phyloP scores from a whole-genome alignment of 192 early-diverging fungal species.

The Coemansia sp. region DNA sequence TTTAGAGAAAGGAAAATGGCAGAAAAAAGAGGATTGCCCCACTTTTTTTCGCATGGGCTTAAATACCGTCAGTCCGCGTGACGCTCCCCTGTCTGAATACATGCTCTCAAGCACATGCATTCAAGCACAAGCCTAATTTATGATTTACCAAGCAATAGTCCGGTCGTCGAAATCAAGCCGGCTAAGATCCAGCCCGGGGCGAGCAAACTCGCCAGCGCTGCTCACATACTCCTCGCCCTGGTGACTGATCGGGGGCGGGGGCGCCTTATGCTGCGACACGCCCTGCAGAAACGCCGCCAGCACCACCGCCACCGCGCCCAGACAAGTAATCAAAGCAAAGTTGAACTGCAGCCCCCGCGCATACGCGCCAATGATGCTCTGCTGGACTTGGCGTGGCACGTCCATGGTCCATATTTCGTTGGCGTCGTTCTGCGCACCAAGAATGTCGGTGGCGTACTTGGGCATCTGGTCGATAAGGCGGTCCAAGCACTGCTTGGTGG shows the following conservation, averaged over 20 bases:
- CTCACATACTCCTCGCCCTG: slow-evolving; percentile 4
- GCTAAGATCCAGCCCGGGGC: slow-evolving; percentile 36
- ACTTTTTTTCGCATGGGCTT: no score
- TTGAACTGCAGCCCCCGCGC: slow-evolving; percentile 47
- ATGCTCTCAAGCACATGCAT: no score
- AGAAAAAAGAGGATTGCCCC: no score
- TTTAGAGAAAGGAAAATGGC: no score
- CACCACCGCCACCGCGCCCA: slow-evolving; percentile 27
- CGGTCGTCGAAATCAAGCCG: slow-evolving; percentile 21
- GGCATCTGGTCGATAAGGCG: slow-evolving; percentile 28
- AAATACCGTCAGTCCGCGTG: no score
- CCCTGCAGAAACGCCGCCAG: slow-evolving; percentile 43
- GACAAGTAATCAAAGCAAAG: slow-evolving; percentile 43
- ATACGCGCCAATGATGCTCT: slow-evolving; percentile 44
- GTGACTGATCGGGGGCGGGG: slow-evolving; percentile 17
- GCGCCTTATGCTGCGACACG: slow-evolving; percentile 41
- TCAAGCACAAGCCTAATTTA: no score
- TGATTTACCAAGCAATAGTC: slow-evolving; percentile 12
- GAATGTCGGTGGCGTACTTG: slow-evolving; percentile 33
- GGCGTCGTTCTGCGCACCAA: slow-evolving; percentile 44
- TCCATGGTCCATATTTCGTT: slow-evolving; percentile 47
- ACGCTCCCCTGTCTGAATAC: no score
- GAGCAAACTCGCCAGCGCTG: slow-evolving; percentile 18
- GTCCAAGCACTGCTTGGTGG: slow-evolving; percentile 32
- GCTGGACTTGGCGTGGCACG: slow-evolving; percentile 26